Evolutionary conservation across 2,329 filamentous ascomycete genomes (phyloP).

Genomic region (Botrytis porri): DNA sequence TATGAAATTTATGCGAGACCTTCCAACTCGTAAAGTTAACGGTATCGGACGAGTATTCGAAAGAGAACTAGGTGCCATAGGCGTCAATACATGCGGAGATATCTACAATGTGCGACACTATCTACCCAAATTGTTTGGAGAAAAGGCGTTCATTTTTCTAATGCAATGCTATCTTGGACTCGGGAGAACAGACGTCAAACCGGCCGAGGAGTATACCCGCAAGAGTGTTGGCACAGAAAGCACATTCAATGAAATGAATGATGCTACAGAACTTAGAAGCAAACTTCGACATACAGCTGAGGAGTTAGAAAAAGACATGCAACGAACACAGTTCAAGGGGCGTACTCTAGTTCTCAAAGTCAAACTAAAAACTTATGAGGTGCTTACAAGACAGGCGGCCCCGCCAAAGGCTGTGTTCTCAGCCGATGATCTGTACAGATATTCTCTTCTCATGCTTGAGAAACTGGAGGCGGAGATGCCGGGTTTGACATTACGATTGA

Average conservation of each 20-base stretch:
- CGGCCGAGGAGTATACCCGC: constrained; percentile 83
- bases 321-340: constrained; percentile 77
- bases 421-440: constrained; percentile 81
- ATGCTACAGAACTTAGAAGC: constrained; percentile 63
- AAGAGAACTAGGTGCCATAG: constrained; percentile 82
- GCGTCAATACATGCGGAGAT: constrained; percentile 84
- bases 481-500: constrained; percentile 73
- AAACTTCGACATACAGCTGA: constrained; percentile 80
- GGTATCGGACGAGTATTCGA: constrained; percentile 94
- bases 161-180: constrained; percentile 81
- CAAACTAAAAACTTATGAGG: constrained; percentile 92
- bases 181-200: constrained; percentile 79
- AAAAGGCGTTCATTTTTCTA: constrained; percentile 86
- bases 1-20: constrained; percentile 77
- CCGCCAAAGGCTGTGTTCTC: constrained; percentile 67
- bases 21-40: constrained; percentile 89
- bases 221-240: constrained; percentile 94
- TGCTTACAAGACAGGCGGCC: constrained; percentile 77
- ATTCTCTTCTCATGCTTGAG: constrained; percentile 74
- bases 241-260: constrained; percentile 79
- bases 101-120: constrained; percentile 75
- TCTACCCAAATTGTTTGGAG: constrained; percentile 76
- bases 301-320: constrained; percentile 83
- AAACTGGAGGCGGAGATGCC: constrained; percentile 85
- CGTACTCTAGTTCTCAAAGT: constrained; percentile 90